Evolutionary conservation across 176 grass and related monocot genomes (phyloP).

Genomic region (Zizania latifolia): DNA sequence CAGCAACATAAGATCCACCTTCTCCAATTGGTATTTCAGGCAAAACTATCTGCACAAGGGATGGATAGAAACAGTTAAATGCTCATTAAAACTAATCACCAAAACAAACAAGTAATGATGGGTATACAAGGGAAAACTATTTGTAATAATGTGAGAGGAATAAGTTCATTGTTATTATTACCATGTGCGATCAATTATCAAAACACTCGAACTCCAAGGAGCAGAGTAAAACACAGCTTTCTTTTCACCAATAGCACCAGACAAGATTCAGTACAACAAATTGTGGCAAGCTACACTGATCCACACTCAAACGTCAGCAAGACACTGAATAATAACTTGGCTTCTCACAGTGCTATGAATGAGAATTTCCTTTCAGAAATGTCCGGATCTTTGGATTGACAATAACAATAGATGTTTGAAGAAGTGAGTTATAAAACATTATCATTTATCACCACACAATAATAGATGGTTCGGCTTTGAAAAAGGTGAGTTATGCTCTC

Average conservation of each 20-base stretch:
- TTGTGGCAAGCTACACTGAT: background rate
- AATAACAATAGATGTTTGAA: background rate
- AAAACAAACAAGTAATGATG: background rate
- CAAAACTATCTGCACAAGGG: constrained; percentile 29
- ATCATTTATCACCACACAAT: background rate
- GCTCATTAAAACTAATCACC: background rate
- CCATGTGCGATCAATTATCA: background rate
- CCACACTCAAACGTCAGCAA: background rate
- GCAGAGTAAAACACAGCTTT: no score
- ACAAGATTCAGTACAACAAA: background rate
- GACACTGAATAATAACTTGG: background rate
- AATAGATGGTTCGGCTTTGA: no score
- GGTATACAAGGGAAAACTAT: background rate
- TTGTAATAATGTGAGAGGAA: no score
- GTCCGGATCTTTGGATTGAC: background rate
- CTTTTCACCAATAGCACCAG: background rate
- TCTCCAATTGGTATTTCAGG: constrained; percentile 36
- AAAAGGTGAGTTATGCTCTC: no score
- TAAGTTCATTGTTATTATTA: background rate
- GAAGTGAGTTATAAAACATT: background rate
- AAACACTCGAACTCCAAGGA: background rate
- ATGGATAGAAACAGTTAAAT: constrained; percentile 4
- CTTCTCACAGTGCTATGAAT: background rate
- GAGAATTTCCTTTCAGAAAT: background rate
- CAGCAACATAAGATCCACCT: constrained; percentile 28